These are phyloP conservation scores for Neurospora sp. DNA, from an alignment of 495 filamentous ascomycete genomes.

Conservation along the genomic window DNA sequence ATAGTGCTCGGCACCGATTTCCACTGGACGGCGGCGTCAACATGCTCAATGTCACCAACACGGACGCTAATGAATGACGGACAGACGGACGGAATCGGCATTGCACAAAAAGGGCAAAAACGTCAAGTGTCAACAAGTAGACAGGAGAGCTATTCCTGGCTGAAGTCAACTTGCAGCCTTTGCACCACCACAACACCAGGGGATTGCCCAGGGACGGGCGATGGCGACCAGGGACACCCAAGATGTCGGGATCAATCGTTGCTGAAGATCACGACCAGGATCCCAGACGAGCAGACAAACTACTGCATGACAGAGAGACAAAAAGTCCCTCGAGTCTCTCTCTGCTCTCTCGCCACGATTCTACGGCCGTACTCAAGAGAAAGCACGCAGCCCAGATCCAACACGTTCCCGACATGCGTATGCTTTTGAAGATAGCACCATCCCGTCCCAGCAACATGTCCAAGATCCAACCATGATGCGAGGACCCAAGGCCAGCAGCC, in stretches of 20 bases:
- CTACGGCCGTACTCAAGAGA: neutral
- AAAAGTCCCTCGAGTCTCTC: neutral
- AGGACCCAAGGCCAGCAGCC: neutral
- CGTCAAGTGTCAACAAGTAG: neutral
- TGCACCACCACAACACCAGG: neutral
- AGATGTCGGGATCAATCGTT: neutral
- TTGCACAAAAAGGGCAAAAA: neutral
- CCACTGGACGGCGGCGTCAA: neutral
- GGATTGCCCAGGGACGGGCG: neutral
- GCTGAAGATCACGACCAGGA: neutral
- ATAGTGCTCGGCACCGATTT: neutral
- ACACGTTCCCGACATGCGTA: neutral
- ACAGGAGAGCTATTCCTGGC: neutral
- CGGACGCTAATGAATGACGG: neutral
- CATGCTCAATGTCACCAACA: neutral
- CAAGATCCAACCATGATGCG: neutral
- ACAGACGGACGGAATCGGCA: neutral
- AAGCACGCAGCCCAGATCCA: neutral
- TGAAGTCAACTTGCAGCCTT: neutral
- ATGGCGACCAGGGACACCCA: neutral
- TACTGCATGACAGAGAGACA: neutral
- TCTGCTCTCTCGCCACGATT: neutral
- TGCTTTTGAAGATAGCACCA: neutral
- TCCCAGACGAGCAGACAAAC: neutral
- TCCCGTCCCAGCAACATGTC: neutral